Conservation (phyloP, 2,329 filamentous ascomycete genomes). For the Coniella lustricola region DNA sequence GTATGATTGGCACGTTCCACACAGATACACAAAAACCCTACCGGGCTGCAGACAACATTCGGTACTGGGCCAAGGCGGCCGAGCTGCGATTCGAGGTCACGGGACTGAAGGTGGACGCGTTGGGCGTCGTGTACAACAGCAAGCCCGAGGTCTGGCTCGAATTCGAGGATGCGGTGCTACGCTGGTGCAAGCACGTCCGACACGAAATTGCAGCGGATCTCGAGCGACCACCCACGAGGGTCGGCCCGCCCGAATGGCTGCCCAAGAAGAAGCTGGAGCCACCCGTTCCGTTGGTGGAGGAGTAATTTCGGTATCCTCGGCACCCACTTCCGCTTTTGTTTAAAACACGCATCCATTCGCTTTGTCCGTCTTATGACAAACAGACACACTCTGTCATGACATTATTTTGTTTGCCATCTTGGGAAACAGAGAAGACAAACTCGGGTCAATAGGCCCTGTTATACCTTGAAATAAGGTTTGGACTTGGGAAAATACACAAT, state of each 20-base stretch:
- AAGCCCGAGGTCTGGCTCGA: slow-evolving; percentile 64
- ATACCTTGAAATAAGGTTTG: background rate
- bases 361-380: background rate
- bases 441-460: too few species aligned
- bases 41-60: slow-evolving; percentile 83
- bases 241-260: slow-evolving; percentile 13
- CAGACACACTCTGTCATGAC: background rate
- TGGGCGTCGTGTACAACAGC: slow-evolving; percentile 75
- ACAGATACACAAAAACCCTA: slow-evolving; percentile 94
- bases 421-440: background rate
- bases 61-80: slow-evolving; percentile 93
- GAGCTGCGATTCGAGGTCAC: slow-evolving; percentile 89
- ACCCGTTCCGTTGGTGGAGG: slow-evolving; percentile 8
- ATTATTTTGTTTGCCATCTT: background rate
- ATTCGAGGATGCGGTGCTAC: slow-evolving; percentile 75
- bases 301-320: background rate
- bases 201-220: slow-evolving; percentile 71
- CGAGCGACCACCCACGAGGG: slow-evolving; percentile 13
- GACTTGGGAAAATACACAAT: background rate
- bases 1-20: slow-evolving; percentile 81
- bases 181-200: slow-evolving; percentile 77
- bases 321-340: background rate
- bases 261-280: slow-evolving; percentile 9
- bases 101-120: slow-evolving; percentile 68
- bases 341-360: background rate